These are phyloP conservation scores for Hirsutella rhossiliensis DNA, from an alignment of 2,329 filamentous ascomycete species.

Conservation along the genomic window DNA sequence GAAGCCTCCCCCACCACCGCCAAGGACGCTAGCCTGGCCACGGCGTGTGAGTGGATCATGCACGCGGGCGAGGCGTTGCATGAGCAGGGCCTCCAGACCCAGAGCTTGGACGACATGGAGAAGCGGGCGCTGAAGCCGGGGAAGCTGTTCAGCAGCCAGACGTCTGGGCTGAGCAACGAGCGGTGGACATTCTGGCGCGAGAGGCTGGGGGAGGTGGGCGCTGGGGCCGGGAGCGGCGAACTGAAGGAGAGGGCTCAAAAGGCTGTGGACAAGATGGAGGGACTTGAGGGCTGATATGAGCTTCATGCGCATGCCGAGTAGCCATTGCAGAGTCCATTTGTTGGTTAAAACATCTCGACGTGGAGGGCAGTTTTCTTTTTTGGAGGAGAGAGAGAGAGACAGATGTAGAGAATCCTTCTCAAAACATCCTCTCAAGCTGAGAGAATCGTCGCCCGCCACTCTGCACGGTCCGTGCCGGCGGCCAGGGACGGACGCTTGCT, in stretches of 20 bases:
- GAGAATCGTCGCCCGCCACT: no score
- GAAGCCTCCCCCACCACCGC: conserved; percentile 4
- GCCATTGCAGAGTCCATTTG: no score
- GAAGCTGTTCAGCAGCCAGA: conserved; percentile 7
- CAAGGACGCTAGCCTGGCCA: conserved; percentile 10
- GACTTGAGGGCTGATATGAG: conserved; percentile 6
- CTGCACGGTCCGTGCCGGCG: no score
- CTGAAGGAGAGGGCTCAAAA: conserved; percentile 10
- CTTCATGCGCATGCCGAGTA: no score
- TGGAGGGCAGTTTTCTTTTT: no score
- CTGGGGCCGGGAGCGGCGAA: conserved; percentile 6
- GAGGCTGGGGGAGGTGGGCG: conserved; percentile 12
- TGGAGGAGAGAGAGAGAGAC: no score
- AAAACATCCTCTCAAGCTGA: no score
- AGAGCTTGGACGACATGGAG: conserved; percentile 10
- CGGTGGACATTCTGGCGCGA: conserved; percentile 19
- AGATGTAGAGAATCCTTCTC: no score
- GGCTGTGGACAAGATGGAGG: conserved; percentile 10
- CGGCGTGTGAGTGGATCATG: conserved; percentile 16
- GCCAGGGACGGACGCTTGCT: no score
- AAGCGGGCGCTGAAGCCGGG: conserved; percentile 10
- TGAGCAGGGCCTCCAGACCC: conserved; percentile 4
- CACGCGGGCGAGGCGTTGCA: conserved; percentile 16
- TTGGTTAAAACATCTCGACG: no score
- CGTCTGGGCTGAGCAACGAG: conserved; percentile 11